Conservation (phyloP, 352 stramenopile genomes). For the Pythium volutum region DNA sequence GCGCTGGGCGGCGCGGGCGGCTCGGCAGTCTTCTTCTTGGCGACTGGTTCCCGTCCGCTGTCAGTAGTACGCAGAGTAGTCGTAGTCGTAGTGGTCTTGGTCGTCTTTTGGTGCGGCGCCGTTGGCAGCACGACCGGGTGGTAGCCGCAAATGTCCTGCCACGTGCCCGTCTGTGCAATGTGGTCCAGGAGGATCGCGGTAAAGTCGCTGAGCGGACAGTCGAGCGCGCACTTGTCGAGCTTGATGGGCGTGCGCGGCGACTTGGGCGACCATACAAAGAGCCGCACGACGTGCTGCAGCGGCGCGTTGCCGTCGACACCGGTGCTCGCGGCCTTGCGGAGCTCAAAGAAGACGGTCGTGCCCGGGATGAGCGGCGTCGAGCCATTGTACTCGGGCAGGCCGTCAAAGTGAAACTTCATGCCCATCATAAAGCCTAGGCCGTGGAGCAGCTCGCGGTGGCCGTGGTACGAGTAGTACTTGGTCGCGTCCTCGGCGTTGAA, state of each 20-base stretch:
- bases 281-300: slow-evolving; percentile 45
- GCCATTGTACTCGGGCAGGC: slow-evolving; percentile 57
- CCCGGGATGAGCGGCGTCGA: slow-evolving; percentile 63
- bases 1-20: slow-evolving; percentile 3
- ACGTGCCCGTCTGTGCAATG: slow-evolving; percentile 64
- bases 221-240: slow-evolving; percentile 60
- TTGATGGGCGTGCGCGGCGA: slow-evolving; percentile 63
- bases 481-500: slow-evolving; percentile 40
- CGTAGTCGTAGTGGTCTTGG: not conserved
- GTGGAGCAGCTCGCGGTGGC: slow-evolving; percentile 78
- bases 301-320: not conserved
- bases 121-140: slow-evolving; percentile 13
- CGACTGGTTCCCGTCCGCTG: slow-evolving; percentile 20
- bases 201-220: slow-evolving; percentile 75
- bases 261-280: slow-evolving; percentile 73
- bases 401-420: slow-evolving; percentile 75
- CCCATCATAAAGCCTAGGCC: slow-evolving; percentile 80
- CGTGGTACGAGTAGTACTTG: slow-evolving; percentile 74
- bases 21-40: slow-evolving; percentile 1
- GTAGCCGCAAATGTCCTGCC: slow-evolving; percentile 83
- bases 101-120: slow-evolving; percentile 10
- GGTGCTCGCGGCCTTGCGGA: slow-evolving; percentile 31
- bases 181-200: slow-evolving; percentile 64
- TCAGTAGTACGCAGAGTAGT: not conserved
- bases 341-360: slow-evolving; percentile 82